Conservation (phyloP, 495 filamentous ascomycete genomes). For the Venustampulla echinocandica region DNA sequence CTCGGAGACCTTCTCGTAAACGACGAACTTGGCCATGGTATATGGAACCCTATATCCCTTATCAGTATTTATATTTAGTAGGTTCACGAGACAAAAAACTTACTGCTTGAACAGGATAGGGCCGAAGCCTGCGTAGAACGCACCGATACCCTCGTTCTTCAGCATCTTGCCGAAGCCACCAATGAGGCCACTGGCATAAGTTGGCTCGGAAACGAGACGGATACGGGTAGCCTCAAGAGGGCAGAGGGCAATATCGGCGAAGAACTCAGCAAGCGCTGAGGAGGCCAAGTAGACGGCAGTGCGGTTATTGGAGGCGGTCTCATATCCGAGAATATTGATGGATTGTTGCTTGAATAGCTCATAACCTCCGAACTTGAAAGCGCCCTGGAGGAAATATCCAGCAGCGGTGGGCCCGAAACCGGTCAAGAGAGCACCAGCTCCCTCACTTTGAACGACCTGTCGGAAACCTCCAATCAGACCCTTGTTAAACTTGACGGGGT, state of each 20-base stretch:
- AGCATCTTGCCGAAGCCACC: constrained; percentile 80
- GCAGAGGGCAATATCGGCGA: constrained; percentile 90
- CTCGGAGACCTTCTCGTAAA: constrained; percentile 96
- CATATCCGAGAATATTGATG: constrained; percentile 73
- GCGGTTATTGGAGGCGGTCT: constrained; percentile 76
- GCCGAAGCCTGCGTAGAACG: constrained; percentile 92
- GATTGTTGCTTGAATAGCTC: constrained; percentile 92
- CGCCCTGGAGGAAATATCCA: constrained; percentile 91
- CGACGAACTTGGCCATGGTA: constrained; percentile 99
- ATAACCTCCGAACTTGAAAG: constrained; percentile 93
- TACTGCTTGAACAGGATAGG: constrained; percentile 96
- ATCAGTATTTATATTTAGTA: constrained; percentile 9
- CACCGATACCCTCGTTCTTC: constrained; percentile 73
- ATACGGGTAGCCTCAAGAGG: constrained; percentile 92
- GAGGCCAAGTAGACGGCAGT: constrained; percentile 86
- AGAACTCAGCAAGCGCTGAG: constrained; percentile 78
- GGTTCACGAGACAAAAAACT: constrained; percentile 38
- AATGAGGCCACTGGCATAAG: constrained; percentile 73
- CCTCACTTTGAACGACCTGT: constrained; percentile 75
- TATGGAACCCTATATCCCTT: constrained; percentile 70
- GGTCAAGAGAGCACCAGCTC: constrained; percentile 80
- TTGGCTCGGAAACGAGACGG: constrained; percentile 85
- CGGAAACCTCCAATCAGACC: constrained; percentile 82
- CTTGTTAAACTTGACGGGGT: constrained; percentile 81
- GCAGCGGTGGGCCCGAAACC: constrained; percentile 81